These are phyloP conservation scores for Arthroderma uncinatum DNA, from an alignment of 2,329 filamentous ascomycete species.

Conservation along the genomic window DNA sequence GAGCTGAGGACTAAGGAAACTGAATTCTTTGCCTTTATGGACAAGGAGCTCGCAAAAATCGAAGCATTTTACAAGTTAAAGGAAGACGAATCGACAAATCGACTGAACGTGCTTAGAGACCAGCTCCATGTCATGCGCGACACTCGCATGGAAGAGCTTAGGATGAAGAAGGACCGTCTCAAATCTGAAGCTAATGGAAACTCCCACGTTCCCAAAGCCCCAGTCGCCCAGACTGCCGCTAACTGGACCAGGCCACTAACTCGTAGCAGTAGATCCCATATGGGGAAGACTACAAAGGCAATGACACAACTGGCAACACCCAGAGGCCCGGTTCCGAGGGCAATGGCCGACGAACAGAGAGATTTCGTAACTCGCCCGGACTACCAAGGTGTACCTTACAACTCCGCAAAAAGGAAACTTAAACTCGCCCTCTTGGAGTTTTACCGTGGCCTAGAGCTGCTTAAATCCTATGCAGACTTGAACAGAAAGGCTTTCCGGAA, in stretches of 20 bases:
- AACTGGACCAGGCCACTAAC: constrained; percentile 34
- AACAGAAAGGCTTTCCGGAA: constrained; percentile 93
- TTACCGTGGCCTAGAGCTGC: constrained; percentile 78
- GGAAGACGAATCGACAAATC: constrained; percentile 68
- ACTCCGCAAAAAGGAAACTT: constrained; percentile 78
- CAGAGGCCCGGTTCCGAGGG: constrained; percentile 22
- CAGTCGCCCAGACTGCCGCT: constrained; percentile 17
- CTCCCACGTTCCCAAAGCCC: constrained; percentile 9
- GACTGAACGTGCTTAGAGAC: constrained; percentile 59
- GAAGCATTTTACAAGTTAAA: constrained; percentile 81
- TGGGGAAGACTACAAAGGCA: constrained; percentile 46
- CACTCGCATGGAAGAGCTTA: constrained; percentile 60
- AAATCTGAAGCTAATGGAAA: constrained; percentile 5
- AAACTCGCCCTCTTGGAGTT: constrained; percentile 87
- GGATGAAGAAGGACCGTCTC: constrained; percentile 36
- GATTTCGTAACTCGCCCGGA: constrained; percentile 42
- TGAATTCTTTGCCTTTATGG: constrained; percentile 82
- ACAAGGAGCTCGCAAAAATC: constrained; percentile 78
- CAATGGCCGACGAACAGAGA: constrained; percentile 26
- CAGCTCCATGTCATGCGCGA: constrained; percentile 92
- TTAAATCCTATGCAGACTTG: constrained; percentile 81
- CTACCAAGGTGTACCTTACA: constrained; percentile 61
- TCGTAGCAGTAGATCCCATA: constrained; percentile 18
- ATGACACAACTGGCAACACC: constrained; percentile 37
- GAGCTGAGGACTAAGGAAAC: constrained; percentile 61